phyloP scores from a whole-genome alignment of 768 basidiomycete species.

The Rhodotorula taiwanensis region DNA sequence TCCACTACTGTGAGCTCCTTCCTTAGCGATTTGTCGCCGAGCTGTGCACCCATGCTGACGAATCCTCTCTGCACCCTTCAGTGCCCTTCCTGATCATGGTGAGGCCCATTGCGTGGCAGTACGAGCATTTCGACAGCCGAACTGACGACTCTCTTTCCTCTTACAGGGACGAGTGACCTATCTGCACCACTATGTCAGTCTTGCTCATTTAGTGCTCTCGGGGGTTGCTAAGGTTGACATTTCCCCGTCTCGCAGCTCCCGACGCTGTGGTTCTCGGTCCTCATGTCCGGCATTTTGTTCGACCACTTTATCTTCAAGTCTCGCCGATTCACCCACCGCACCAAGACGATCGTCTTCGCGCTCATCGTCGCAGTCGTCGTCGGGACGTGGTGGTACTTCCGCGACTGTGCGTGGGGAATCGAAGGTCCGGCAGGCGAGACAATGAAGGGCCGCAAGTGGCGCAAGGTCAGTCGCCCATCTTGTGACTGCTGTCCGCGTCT shows the following conservation, averaged over 20 bases:
- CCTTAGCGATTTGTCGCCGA: not conserved
- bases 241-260: constrained; percentile 53
- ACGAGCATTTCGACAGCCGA: not conserved
- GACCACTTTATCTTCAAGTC: constrained; percentile 90
- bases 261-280: constrained; percentile 89
- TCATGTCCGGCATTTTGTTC: constrained; percentile 81
- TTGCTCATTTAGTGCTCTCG: not conserved
- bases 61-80: constrained; percentile 41
- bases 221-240: no score
- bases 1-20: constrained; percentile 69
- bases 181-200: constrained; percentile 84
- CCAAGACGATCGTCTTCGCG: constrained; percentile 68
- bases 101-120: not conserved
- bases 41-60: constrained; percentile 5
- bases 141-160: not conserved
- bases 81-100: constrained; percentile 93
- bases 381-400: constrained; percentile 92
- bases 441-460: constrained; percentile 19
- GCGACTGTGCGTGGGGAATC: constrained; percentile 78
- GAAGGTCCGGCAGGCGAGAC: constrained; percentile 56
- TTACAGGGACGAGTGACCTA: constrained; percentile 56
- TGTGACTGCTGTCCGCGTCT: not conserved
- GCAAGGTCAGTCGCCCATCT: constrained; percentile 37
- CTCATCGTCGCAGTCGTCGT: constrained; percentile 57
- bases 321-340: constrained; percentile 55